phyloP scores from a whole-genome alignment of 164 flowering plant species.

The Magnolia officinalis region DNA sequence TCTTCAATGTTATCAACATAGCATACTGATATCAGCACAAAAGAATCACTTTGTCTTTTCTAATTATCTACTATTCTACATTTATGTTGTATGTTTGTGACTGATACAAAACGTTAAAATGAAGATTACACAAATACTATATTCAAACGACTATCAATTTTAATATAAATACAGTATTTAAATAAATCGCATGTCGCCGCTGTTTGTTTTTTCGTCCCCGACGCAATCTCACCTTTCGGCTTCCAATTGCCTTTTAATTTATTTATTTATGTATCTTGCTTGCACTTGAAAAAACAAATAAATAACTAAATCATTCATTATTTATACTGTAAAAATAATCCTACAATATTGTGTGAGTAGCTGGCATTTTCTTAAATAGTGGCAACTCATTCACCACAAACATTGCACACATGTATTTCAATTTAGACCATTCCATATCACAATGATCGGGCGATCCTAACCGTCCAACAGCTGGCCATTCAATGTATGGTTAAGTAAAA shows the following conservation, averaged over 20 bases:
- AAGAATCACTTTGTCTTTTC: neutral
- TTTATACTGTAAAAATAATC: no score
- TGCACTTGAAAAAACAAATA: neutral
- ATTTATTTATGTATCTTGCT: neutral
- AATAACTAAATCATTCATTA: neutral
- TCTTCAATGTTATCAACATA: neutral
- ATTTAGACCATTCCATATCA: neutral
- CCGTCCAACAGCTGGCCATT: no score
- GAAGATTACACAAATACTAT: neutral
- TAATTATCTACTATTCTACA: neutral
- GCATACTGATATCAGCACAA: neutral
- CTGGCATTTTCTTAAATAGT: neutral
- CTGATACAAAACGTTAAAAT: neutral
- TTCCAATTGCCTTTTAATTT: neutral
- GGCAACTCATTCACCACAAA: neutral
- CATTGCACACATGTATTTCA: neutral
- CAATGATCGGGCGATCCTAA: no score
- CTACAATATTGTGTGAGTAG: neutral
- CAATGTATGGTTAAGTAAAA: no score
- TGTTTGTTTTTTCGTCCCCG: constrained; percentile 13
- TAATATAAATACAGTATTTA: neutral
- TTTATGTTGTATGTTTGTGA: neutral
- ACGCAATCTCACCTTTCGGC: constrained; percentile 16
- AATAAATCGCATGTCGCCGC: neutral
- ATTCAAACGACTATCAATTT: neutral